Evolutionary conservation across 2,329 filamentous ascomycete species (phyloP).

Genomic region (Sordariomycetes sp.): DNA sequence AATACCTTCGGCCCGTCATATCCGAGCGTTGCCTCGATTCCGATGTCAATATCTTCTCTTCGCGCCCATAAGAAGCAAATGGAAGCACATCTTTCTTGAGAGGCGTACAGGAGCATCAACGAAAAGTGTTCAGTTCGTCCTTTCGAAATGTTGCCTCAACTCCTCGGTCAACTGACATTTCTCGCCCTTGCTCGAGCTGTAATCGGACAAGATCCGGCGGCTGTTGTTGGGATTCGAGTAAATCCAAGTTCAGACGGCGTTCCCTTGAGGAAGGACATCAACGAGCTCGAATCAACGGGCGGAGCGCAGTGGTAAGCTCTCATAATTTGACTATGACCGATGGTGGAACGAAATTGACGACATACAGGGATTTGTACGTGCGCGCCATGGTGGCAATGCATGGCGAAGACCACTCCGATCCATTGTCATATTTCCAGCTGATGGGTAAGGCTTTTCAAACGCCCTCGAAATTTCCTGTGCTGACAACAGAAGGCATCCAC

Average conservation of each 20-base stretch:
- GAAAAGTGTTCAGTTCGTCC: too few relatives aligned
- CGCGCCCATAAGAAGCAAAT: too few relatives aligned
- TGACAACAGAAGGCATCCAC: conserved; percentile 23
- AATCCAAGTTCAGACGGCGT: conserved; percentile 24
- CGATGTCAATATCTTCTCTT: too few relatives aligned
- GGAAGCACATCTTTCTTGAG: too few relatives aligned
- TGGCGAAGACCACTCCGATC: conserved; percentile 26
- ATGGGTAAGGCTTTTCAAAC: conserved; percentile 27
- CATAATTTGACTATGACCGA: conserved; percentile 2
- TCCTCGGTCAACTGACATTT: too few relatives aligned
- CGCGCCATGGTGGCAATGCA: conserved; percentile 34
- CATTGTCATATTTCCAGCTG: conserved; percentile 40
- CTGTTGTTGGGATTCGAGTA: conserved; percentile 22
- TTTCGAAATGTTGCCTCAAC: too few relatives aligned
- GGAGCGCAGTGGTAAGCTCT: conserved; percentile 34
- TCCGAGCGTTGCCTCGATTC: too few relatives aligned
- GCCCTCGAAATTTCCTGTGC: conserved; percentile 5
- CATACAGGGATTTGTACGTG: conserved; percentile 38
- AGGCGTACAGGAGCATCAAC: too few relatives aligned
- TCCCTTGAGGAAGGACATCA: conserved; percentile 37
- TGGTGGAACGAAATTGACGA: neutral
- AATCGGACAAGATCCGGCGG: too few relatives aligned
- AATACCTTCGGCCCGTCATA: too few relatives aligned
- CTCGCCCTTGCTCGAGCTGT: too few relatives aligned
- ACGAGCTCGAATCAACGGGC: conserved; percentile 28